Evolutionary conservation across 768 basidiomycete genomes (phyloP).

Genomic region (Steccherinum ochraceum): DNA sequence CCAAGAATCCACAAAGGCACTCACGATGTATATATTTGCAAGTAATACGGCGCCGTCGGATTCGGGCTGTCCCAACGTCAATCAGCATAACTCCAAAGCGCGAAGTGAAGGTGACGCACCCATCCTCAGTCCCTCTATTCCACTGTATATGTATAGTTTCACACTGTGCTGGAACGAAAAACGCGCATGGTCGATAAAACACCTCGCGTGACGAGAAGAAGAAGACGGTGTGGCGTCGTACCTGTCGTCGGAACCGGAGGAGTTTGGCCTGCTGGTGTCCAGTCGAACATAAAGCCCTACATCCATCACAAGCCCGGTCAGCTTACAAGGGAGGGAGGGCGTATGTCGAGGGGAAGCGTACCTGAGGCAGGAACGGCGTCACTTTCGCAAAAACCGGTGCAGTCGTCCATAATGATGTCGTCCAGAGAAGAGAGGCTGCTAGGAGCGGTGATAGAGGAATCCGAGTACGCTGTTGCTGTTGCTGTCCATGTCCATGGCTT

Average conservation of each 20-base stretch:
- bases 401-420: slow-evolving; percentile 5
- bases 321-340: background rate
- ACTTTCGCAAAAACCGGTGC: slow-evolving; percentile 1
- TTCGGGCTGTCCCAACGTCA: slow-evolving; percentile 37
- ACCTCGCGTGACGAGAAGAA: too few species aligned
- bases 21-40: slow-evolving; percentile 58
- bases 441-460: background rate
- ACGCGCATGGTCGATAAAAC: background rate
- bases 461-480: too few species aligned
- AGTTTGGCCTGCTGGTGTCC: slow-evolving; percentile 20
- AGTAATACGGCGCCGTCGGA: slow-evolving; percentile 49
- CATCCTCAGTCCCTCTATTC: slow-evolving; percentile 19
- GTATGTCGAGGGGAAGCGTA: background rate
- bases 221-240: slow-evolving; percentile 9
- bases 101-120: slow-evolving; percentile 15
- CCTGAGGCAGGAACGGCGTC: slow-evolving; percentile 9
- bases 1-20: slow-evolving; percentile 16
- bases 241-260: slow-evolving; percentile 27
- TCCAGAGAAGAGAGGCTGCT: slow-evolving; percentile 1
- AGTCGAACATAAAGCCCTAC: slow-evolving; percentile 27
- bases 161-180: slow-evolving; percentile 24
- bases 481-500: too few species aligned
- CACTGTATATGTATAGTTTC: slow-evolving; percentile 25
- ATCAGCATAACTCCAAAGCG: too few species aligned
- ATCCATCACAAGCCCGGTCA: background rate